These are phyloP conservation scores for Azolla pinnata DNA, from an alignment of 75 land plant genomes.

Conservation along the genomic window DNA sequence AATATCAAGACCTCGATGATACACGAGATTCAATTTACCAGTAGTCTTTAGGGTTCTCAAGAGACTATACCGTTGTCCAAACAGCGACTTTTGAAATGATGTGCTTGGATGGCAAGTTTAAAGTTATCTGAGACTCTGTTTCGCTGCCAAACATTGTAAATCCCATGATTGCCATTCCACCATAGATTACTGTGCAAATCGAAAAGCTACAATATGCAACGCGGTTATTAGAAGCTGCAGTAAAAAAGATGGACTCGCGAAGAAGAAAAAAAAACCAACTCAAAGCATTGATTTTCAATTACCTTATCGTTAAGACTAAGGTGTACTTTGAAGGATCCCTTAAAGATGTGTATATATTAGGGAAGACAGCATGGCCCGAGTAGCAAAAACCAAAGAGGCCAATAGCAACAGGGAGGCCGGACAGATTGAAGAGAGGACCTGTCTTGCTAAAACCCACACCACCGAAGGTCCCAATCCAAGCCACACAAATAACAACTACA, in stretches of 20 bases:
- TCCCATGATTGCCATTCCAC: slow-evolving; percentile 7
- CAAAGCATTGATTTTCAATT: not conserved
- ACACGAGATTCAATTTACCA: too few species aligned
- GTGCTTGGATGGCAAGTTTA: slow-evolving; percentile 15
- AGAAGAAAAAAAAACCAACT: too few species aligned
- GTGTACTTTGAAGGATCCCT: slow-evolving; percentile 45
- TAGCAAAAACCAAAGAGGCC: slow-evolving; percentile 85
- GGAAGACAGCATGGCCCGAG: slow-evolving; percentile 86
- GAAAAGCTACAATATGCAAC: not conserved
- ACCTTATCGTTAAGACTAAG: slow-evolving; percentile 49
- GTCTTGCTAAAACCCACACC: slow-evolving; percentile 33
- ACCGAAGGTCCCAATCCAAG: slow-evolving; percentile 67
- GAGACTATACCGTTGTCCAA: slow-evolving; percentile 16
- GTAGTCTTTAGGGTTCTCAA: too few species aligned
- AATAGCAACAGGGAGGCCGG: slow-evolving; percentile 58
- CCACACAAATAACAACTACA: slow-evolving; percentile 43
- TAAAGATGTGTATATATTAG: slow-evolving; percentile 79
- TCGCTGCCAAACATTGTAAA: slow-evolving; percentile 14
- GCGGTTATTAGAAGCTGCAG: too few species aligned
- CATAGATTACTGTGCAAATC: slow-evolving; percentile 9
- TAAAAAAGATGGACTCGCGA: too few species aligned
- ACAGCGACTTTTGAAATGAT: slow-evolving; percentile 16
- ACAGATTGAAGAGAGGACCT: slow-evolving; percentile 31
- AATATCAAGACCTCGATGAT: too few species aligned
- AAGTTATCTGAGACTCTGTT: slow-evolving; percentile 14